Conservation (phyloP, 176 grass and related monocot species). For the Aegilops tauschii region DNA sequence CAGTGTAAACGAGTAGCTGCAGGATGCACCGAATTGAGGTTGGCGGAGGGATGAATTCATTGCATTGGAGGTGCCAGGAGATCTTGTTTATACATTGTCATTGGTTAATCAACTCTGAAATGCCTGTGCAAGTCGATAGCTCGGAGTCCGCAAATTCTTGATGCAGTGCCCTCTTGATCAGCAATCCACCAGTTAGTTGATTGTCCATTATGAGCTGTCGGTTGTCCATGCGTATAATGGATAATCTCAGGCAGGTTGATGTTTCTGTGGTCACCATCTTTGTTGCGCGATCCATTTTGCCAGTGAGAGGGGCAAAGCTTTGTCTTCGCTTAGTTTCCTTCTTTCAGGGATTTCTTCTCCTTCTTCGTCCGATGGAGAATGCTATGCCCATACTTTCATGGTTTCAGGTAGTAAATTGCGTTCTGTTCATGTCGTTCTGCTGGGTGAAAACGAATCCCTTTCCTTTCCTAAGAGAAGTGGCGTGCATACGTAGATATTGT, state of each 20-base stretch:
- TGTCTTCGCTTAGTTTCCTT: neutral
- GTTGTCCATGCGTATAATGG: too few relatives aligned
- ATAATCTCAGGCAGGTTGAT: too few relatives aligned
- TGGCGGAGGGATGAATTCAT: neutral
- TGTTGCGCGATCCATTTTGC: neutral
- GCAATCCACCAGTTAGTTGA: neutral
- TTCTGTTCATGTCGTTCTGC: neutral
- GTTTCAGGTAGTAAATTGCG: neutral
- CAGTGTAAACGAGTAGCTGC: constrained; percentile 27
- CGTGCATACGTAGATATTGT: too few relatives aligned
- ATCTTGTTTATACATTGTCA: neutral
- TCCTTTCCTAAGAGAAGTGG: too few relatives aligned
- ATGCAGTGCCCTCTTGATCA: neutral
- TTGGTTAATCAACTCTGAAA: neutral
- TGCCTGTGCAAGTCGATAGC: neutral
- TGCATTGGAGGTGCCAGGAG: constrained; percentile 7
- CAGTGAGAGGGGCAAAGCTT: neutral
- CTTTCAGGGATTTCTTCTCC: neutral
- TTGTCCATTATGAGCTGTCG: too few relatives aligned
- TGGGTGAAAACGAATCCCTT: neutral
- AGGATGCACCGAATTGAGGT: neutral
- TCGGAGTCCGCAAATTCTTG: neutral
- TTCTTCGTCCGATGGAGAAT: neutral
- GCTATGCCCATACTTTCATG: neutral
- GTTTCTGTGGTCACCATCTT: too few relatives aligned